Evolutionary conservation across 495 filamentous ascomycete genomes (phyloP).

Genomic region (Parmelia sp.): DNA sequence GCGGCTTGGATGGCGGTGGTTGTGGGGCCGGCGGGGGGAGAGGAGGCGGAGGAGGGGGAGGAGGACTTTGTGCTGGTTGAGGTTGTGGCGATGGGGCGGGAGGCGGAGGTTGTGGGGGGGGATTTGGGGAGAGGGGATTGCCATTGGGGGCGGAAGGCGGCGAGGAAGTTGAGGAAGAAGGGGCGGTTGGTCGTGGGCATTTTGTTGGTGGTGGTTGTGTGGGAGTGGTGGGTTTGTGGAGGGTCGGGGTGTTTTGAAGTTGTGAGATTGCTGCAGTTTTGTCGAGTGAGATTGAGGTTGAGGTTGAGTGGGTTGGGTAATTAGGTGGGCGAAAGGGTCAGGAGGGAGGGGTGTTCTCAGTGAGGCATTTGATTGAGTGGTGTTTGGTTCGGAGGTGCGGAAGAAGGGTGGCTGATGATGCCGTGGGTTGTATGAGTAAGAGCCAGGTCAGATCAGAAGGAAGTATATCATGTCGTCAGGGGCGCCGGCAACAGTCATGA

Average conservation of each 20-base stretch:
- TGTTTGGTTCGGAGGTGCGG: background rate
- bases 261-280: no score
- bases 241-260: background rate
- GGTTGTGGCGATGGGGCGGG: slow-evolving; percentile 21
- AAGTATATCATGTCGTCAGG: background rate
- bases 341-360: background rate
- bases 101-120: slow-evolving; percentile 25
- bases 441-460: background rate
- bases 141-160: slow-evolving; percentile 71
- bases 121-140: slow-evolving; percentile 33
- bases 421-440: background rate
- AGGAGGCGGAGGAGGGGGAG: slow-evolving; percentile 20
- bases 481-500: background rate
- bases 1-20: slow-evolving; percentile 40
- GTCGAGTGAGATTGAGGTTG: no score
- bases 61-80: slow-evolving; percentile 26
- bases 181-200: slow-evolving; percentile 69
- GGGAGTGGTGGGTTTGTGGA: background rate
- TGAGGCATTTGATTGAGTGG: slow-evolving; percentile 15
- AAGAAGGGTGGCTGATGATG: background rate
- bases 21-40: slow-evolving; percentile 25
- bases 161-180: slow-evolving; percentile 80
- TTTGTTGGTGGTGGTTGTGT: slow-evolving; percentile 8
- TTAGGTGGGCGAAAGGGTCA: no score
- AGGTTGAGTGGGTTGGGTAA: no score